Base-by-base conservation (phyloP, 805 yeast genomes). In the Myxozyma udenii region DNA sequence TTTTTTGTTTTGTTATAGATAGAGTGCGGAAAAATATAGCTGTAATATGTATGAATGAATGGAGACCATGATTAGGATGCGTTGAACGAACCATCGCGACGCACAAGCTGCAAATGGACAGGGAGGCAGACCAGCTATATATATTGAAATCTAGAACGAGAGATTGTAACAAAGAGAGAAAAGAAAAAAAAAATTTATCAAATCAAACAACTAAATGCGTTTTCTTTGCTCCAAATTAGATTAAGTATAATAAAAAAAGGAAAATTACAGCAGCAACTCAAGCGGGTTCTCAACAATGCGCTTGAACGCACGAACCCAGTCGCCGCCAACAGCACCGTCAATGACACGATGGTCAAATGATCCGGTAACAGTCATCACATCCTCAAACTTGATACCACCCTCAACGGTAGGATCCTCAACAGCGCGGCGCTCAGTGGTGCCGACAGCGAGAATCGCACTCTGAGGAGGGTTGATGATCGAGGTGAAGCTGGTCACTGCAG, bases 401-500 rank as follows among this genome's bases (percentile, higher is more conserved):
- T 89, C 95, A 62, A 84, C 83, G 14, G 33, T 28, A 9, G 9
- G 12, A 66, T 95, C 96, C 69, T 91, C 95, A 58, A 93, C 85
- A 50, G 98, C 96, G 68, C 81, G 85, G 77, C 87, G 88, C 70
- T 85, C 88, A 55, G 84, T 83, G 35, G 98, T 91, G 65, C 96
- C 96, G 63, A 93, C 80, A 57, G 99, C 98, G 64, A 93, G 74
- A 66, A 93, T 93, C 45, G 96, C 83, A 46, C 90, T 78, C 74
- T 91, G 98, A 48, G 99, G 99, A 58, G 96, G 98, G 80, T 93
- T 93, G 71, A 93, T 84, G 73, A 93, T 93, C 33, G 98, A 91
- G 26, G 98, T 91, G 82, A 93, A 93, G 69, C 85, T 67, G 60
- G 82, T 78, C 42, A 91, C 97, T 50, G 98, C 98, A 52, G 75